Conservation (phyloP, 306 rosid species). For the Sicyos baderoa region DNA sequence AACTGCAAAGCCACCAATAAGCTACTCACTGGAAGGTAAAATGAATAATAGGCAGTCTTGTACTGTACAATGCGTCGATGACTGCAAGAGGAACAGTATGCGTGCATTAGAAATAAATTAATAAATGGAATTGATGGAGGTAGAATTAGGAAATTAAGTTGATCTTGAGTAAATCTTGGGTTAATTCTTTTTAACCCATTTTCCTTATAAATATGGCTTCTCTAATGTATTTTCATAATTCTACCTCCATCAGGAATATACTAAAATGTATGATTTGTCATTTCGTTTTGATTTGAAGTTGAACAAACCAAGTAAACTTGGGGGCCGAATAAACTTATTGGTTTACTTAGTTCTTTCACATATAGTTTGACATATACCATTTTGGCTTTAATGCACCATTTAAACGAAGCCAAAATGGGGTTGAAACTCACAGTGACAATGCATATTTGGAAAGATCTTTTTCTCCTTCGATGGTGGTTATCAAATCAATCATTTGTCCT, state of each 20-base stretch:
- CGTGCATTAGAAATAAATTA: constrained; percentile 4
- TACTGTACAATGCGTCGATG: constrained; percentile 88
- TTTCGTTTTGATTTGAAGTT: neutral
- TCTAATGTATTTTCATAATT: no score
- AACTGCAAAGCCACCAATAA: constrained; percentile 6
- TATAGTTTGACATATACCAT: neutral
- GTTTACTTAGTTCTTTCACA: neutral
- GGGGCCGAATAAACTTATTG: neutral
- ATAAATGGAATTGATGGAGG: neutral
- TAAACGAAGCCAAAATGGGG: neutral
- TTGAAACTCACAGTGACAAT: constrained; percentile 54
- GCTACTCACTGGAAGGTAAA: constrained; percentile 80
- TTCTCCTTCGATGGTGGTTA: constrained; percentile 87
- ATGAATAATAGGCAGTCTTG: constrained; percentile 89
- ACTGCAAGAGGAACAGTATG: constrained; percentile 35
- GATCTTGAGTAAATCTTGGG: no score
- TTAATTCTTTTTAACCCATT: no score
- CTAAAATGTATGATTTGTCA: neutral
- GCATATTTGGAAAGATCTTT: constrained; percentile 87
- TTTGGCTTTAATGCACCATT: neutral
- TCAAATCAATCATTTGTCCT: constrained; percentile 96
- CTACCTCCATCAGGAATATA: no score
- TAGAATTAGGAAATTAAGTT: no score
- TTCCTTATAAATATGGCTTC: no score
- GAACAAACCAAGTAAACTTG: neutral